phyloP scores from a whole-genome alignment of 176 grass and related monocot genomes.

The Cenchrus fungigraminus region DNA sequence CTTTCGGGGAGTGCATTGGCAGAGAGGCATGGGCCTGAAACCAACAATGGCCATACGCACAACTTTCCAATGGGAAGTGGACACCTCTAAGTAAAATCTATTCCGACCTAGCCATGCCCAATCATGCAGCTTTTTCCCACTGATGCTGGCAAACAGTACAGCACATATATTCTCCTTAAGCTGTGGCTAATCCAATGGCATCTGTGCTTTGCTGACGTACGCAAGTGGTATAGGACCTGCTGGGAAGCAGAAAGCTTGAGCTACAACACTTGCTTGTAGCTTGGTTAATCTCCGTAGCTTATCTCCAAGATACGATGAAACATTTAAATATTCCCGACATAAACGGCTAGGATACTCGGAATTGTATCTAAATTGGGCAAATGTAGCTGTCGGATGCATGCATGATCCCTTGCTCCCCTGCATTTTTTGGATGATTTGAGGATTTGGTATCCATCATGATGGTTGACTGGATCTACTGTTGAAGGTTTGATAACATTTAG shows the following conservation, averaged over 20 bases:
- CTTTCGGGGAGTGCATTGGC: slow-evolving; percentile 53
- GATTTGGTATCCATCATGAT: slow-evolving; percentile 36
- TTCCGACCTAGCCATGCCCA: slow-evolving; percentile 40
- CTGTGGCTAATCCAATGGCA: slow-evolving; percentile 37
- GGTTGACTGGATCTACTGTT: not conserved
- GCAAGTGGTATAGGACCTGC: slow-evolving; percentile 34
- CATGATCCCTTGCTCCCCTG: slow-evolving; percentile 4
- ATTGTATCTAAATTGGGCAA: slow-evolving; percentile 29
- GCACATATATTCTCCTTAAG: slow-evolving; percentile 46
- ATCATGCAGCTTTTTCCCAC: slow-evolving; percentile 53
- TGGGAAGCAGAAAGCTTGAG: slow-evolving; percentile 38
- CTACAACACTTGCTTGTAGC: slow-evolving; percentile 11
- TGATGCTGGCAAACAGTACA: slow-evolving; percentile 39
- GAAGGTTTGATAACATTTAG: not conserved
- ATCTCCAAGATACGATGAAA: slow-evolving; percentile 13
- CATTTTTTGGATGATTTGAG: slow-evolving; percentile 16
- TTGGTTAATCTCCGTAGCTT: slow-evolving; percentile 27
- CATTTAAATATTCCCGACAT: slow-evolving; percentile 42
- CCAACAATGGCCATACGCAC: slow-evolving; percentile 47
- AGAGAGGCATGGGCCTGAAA: slow-evolving; percentile 51
- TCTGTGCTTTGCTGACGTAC: slow-evolving; percentile 34
- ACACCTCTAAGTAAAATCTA: slow-evolving; percentile 45
- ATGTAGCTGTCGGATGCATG: slow-evolving; percentile 17
- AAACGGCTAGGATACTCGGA: slow-evolving; percentile 10
- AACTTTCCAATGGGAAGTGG: slow-evolving; percentile 48